Percentiles rank a stretch among this genome's conserved stretches.
Evolutionary conservation across 2,329 filamentous ascomycete genomes (phyloP).

Genomic region (Fusarium austroafricanum): DNA sequence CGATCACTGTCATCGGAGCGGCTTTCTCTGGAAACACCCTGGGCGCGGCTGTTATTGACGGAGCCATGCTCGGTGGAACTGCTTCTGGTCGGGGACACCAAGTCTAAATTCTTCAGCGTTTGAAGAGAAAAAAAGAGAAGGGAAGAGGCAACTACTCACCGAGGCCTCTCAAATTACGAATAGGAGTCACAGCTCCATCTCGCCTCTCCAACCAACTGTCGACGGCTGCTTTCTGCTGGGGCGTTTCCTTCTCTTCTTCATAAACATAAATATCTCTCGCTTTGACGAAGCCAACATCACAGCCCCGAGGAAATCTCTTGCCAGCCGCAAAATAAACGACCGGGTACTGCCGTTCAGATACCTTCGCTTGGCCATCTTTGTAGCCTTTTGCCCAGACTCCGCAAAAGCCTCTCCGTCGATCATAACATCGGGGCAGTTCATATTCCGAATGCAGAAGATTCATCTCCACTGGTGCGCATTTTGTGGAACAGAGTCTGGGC

Average conservation of each 20-base stretch:
- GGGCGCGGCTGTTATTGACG: no score
- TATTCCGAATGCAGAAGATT: not conserved
- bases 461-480: not conserved
- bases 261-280: not conserved
- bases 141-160: not conserved
- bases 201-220: not conserved
- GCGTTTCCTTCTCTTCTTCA: not conserved
- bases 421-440: not conserved
- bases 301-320: not conserved
- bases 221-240: not conserved
- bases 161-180: not conserved
- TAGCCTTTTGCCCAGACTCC: not conserved
- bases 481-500: not conserved
- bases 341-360: not conserved
- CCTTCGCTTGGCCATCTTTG: not conserved
- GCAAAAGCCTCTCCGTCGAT: not conserved
- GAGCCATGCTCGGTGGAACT: not conserved
- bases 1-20: no score
- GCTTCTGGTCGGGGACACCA: not conserved
- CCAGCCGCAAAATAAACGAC: not conserved
- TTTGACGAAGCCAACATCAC: not conserved
- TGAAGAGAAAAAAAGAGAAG: accelerated
- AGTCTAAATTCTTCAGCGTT: not conserved
- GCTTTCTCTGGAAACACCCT: no score
- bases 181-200: not conserved